Evolutionary conservation across 805 yeast genomes (phyloP), one percentile per base, ranked within the genome.

Genomic region (Yarrowia sp.): DNA sequence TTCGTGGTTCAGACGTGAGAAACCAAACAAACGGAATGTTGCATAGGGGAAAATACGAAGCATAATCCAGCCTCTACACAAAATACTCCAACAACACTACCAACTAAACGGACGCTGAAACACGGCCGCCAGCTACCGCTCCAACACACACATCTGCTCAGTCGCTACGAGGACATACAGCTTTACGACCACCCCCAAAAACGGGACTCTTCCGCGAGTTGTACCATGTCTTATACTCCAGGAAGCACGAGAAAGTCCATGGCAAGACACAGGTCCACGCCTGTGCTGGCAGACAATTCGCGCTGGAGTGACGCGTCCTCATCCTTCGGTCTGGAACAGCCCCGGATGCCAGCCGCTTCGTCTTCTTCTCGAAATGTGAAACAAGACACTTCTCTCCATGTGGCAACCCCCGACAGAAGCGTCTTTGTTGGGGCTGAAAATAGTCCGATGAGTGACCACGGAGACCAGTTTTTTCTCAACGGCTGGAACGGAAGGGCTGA

Each of bases 371-470:
- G 16, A 40, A 8, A 48, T n/a, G 5, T 15, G 22, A 56, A 15
- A 22, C 43, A 26, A 16, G 65, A 59, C 65, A 35, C n/a, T 16
- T 59, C 65, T 16, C 32, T 16, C 42, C 52, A 16, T 59, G 52
- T 45, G 35, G 52, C 52, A 16, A 59, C 65, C 65, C 65, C 65
- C 22, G 52, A 59, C 35, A 16, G 65, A 35, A 59, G 65, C 14
- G 65, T n/a, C 15, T 59, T 59, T 19, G 19, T 59, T 59, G 65
- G 65, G 65, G 65, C 65, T 45, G 52, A 45, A 12, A 52, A 45
- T 7, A 40, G 46, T 22, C 40, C 49, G 14, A 15, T 8, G 8
- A 58, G 64, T 19, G 64, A 42, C 7, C 19, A 7, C 10, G 50
- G 26, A 8, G 52, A 59, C 65, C 50, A 45, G 65, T 59, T 59